Base-by-base conservation (phyloP, 2,329 filamentous ascomycete species). In the Hirsutella thompsonii region DNA sequence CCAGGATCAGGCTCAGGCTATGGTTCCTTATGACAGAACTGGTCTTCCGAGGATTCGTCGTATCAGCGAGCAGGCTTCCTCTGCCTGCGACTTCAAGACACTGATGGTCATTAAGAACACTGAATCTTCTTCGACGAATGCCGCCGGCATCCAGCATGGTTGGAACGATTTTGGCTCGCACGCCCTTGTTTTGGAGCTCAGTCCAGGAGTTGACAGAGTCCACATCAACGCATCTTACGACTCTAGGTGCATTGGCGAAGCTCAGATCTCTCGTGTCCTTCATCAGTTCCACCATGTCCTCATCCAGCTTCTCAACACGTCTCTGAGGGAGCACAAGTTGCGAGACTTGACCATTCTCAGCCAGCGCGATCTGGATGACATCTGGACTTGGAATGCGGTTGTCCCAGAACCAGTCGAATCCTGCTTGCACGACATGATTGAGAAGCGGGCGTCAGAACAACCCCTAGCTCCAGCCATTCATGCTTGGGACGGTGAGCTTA, bases 401-500 rank as follows among this genome's bases (percentile, higher is more conserved):
- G 33, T 21, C 16, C 21, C 33, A 2, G 30, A 36, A 5, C 5
- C 32, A n/a, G 13, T 35, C 8, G 16, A 36, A 2, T 19, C 30
- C 13, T 33, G 26, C 18, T 11, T 40, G 2, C 38, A 40, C 18
- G 38, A 36, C 18, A 14, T 40, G n/a, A n/a, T 40, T 18, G 8
- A 20, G 21, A 20, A 28, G 18, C 36, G 29, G 3, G 29, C 36
- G 3, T 14, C 8, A 5, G n/a, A 18, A 5, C 21, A 20, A 5
- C 42, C 42, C 57, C 58, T 32, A 53, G 39, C 26, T 47, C 44
- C 8, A 19, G 64, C 65, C n/a, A 56, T 67, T 29, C 49, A 59
- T 29, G 61, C 65, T 1, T 66, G 61, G 61, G 64, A 67, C n/a
- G 43, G 64, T 61, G 14, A 41, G 49, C 35, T 58, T 61, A 64